Evolutionary conservation across 2,329 filamentous ascomycete species (phyloP).

Genomic region (Pseudopithomyces maydicus): DNA sequence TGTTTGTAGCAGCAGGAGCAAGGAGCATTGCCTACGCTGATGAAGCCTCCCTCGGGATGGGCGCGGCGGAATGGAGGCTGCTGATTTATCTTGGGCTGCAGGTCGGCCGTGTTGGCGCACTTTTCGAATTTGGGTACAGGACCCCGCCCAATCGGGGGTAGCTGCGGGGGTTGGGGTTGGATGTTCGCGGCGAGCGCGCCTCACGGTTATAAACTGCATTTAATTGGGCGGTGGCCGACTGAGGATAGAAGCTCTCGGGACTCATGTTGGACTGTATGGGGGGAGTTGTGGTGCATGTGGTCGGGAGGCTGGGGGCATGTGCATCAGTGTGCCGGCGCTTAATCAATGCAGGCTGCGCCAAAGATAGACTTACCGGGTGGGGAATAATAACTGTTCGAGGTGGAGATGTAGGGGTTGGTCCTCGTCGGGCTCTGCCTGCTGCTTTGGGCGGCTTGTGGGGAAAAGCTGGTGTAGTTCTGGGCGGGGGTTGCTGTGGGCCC

Average conservation of each 20-base stretch:
- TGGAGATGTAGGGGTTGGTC: constrained; percentile 62
- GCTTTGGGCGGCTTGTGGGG: constrained; percentile 46
- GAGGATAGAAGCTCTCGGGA: constrained; percentile 72
- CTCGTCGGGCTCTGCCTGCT: constrained; percentile 82
- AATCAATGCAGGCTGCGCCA: background rate
- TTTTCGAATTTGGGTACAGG: constrained; percentile 88
- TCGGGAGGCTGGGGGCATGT: constrained; percentile 43
- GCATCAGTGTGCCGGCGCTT: constrained; percentile 26
- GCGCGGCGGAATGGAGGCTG: constrained; percentile 92
- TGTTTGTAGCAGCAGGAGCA: background rate
- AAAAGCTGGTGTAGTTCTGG: constrained; percentile 50
- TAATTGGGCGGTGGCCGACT: constrained; percentile 71
- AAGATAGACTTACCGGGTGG: constrained; percentile 56
- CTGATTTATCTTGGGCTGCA: constrained; percentile 80
- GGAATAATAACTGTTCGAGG: constrained; percentile 63
- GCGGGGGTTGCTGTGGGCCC: constrained; percentile 59
- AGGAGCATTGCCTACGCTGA: constrained; percentile 71
- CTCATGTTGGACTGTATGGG: constrained; percentile 74
- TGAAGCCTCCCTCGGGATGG: constrained; percentile 96
- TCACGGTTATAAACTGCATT: constrained; percentile 68
- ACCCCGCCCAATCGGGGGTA: constrained; percentile 57
- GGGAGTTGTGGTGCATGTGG: constrained; percentile 72
- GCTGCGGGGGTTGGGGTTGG: constrained; percentile 55
- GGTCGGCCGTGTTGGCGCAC: constrained; percentile 71
- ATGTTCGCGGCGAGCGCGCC: constrained; percentile 54